A percentile compares a stretch with the other conserved stretches of the same genome.
phyloP scores from a whole-genome alignment of 176 grass and related monocot genomes.

The Panicum miliaceum region DNA sequence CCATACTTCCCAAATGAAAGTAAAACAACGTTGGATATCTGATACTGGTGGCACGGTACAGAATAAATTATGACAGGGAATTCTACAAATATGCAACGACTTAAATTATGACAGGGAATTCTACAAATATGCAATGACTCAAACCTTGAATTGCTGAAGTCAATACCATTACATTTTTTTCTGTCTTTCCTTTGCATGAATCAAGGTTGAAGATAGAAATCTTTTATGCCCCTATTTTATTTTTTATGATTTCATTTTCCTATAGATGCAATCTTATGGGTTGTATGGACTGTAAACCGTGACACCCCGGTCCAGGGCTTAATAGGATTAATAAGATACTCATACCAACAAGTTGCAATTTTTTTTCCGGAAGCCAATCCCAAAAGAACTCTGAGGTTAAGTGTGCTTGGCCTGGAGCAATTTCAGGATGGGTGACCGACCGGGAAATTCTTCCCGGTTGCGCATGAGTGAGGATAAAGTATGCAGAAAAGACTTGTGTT shows the following conservation, averaged over 20 bases:
- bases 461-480: too few relatives aligned
- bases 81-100: background rate
- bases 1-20: slow-evolving; percentile 22
- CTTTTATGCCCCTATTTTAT: background rate
- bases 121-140: background rate
- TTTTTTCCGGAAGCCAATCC: too few relatives aligned
- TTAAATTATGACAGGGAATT: too few relatives aligned
- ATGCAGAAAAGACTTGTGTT: too few relatives aligned
- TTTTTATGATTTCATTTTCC: background rate
- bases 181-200: background rate
- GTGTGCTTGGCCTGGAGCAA: too few relatives aligned
- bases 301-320: too few relatives aligned
- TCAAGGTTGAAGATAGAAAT: background rate
- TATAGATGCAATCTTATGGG: background rate
- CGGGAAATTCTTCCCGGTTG: too few relatives aligned
- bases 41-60: background rate
- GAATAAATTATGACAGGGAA: background rate
- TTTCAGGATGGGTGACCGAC: too few relatives aligned
- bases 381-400: too few relatives aligned
- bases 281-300: slow-evolving; percentile 18
- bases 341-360: too few relatives aligned
- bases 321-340: too few relatives aligned
- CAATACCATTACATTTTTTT: background rate
- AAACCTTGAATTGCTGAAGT: slow-evolving; percentile 10
- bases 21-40: background rate